Percentiles rank a stretch among this genome's conserved stretches.
Evolutionary conservation across 371 early-diverging fungal genomes (phyloP).

Genomic region (Rhizopus arrhizus): DNA sequence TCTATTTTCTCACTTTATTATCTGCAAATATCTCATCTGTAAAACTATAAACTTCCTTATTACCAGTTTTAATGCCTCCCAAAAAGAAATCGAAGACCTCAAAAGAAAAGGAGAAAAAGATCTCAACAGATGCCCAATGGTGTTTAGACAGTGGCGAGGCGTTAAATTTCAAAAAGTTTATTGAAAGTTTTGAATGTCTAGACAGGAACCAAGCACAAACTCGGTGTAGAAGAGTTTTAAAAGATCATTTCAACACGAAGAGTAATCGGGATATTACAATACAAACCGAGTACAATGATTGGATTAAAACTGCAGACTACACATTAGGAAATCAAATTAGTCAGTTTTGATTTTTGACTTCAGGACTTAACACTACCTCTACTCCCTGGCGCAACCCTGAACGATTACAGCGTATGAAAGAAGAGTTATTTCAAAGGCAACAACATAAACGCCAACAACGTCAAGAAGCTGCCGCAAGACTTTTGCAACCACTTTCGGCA

Average conservation of each 20-base stretch:
- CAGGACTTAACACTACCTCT: no score
- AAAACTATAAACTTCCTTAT: conserved; percentile 5
- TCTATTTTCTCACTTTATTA: no score
- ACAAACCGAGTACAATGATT: conserved; percentile 21
- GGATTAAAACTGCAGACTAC: conserved; percentile 25
- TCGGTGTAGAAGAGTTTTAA: conserved; percentile 20
- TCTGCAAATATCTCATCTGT: no score
- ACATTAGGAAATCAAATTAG: no score
- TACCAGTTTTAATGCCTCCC: conserved; percentile 7
- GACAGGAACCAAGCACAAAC: conserved; percentile 24
- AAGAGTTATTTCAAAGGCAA: no score
- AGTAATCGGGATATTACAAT: conserved; percentile 12
- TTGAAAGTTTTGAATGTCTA: conserved; percentile 24
- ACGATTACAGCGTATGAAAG: no score
- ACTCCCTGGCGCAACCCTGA: no score
- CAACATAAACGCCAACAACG: no score
- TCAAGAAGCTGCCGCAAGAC: no score
- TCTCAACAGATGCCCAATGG: conserved; percentile 27
- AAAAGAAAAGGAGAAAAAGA: conserved; percentile 10
- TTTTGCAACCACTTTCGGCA: no score
- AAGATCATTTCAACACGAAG: conserved; percentile 18
- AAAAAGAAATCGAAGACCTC: background rate
- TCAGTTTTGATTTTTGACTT: no score
- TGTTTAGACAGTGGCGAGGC: conserved; percentile 20
- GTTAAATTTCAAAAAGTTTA: conserved; percentile 26